Percentiles rank a stretch among this genome's conserved stretches.
phyloP scores from a whole-genome alignment of 768 basidiomycete species.

The Lactarius trivialis region DNA sequence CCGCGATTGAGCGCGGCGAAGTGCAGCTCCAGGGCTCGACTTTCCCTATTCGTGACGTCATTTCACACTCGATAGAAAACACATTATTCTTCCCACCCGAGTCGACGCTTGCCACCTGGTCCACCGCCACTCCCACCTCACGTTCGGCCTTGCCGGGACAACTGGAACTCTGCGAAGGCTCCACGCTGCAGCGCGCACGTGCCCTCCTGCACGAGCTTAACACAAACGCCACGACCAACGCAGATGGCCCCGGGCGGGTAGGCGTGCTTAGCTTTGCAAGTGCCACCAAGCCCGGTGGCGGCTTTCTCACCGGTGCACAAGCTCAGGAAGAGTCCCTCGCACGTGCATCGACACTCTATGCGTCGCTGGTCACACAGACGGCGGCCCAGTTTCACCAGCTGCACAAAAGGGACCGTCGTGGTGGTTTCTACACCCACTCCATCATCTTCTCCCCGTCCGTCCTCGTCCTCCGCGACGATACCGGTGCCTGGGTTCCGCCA shows the following conservation, averaged over 20 bases:
- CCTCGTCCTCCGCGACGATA: constrained; percentile 56
- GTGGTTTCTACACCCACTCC: constrained; percentile 67
- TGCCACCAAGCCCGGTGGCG: constrained; percentile 69
- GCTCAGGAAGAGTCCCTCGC: constrained; percentile 82
- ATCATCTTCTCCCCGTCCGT: constrained; percentile 71
- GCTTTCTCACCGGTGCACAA: constrained; percentile 63
- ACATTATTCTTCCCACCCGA: constrained; percentile 52
- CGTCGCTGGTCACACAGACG: constrained; percentile 48
- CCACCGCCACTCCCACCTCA: constrained; percentile 18
- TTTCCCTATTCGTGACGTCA: constrained; percentile 33
- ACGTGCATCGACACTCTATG: constrained; percentile 64
- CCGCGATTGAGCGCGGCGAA: constrained; percentile 42
- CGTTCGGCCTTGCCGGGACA: constrained; percentile 18
- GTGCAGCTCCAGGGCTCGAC: constrained; percentile 29
- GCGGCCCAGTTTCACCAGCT: constrained; percentile 56
- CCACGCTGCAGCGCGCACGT: constrained; percentile 58
- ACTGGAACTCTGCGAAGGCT: constrained; percentile 51
- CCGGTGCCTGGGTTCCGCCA: constrained; percentile 49
- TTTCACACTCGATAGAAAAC: constrained; percentile 33
- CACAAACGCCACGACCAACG: constrained; percentile 16
- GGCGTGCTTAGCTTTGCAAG: constrained; percentile 75
- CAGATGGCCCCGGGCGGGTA: constrained; percentile 30
- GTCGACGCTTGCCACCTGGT: constrained; percentile 44
- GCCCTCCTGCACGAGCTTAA: constrained; percentile 27
- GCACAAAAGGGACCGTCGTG: constrained; percentile 42